Conservation (phyloP, 345 rosid species). For the Heritiera fomes region DNA sequence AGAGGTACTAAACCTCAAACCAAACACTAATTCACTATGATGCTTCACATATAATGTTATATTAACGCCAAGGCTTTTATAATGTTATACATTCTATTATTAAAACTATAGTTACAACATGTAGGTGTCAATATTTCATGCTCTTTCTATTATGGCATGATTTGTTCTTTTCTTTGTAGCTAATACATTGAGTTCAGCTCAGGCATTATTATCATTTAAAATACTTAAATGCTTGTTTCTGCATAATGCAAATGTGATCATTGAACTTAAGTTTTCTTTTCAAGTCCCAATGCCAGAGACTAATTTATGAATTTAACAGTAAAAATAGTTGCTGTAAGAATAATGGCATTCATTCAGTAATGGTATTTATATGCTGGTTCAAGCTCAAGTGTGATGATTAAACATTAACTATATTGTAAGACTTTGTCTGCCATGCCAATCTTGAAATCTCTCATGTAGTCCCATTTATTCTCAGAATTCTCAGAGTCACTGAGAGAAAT, state of each 20-base stretch:
- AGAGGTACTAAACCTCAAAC: too few relatives aligned
- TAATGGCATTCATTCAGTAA: slow-evolving; percentile 8
- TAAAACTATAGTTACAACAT: too few relatives aligned
- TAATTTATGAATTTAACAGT: slow-evolving; percentile 2
- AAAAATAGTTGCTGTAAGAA: background rate
- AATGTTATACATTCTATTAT: too few relatives aligned
- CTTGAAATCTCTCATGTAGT: background rate
- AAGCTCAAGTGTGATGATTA: background rate
- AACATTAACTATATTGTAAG: background rate
- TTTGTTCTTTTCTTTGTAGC: background rate
- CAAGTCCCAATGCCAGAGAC: background rate
- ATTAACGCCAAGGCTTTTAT: too few relatives aligned
- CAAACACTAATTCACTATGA: too few relatives aligned
- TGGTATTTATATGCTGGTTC: slow-evolving; percentile 5
- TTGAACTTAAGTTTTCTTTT: slow-evolving; percentile 1
- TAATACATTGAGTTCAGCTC: background rate
- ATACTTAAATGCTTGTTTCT: background rate
- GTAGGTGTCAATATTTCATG: background rate
- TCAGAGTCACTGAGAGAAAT: slow-evolving; percentile 86
- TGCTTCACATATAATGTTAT: too few relatives aligned
- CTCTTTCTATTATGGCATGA: background rate
- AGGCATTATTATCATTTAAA: background rate
- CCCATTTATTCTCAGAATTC: slow-evolving; percentile 66
- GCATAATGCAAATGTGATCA: background rate
- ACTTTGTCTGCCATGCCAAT: background rate